Percentiles rank a stretch among this genome's conserved stretches.
These are phyloP conservation scores for Mycena rebaudengoi DNA, from an alignment of 768 basidiomycete species.

Conservation along the genomic window DNA sequence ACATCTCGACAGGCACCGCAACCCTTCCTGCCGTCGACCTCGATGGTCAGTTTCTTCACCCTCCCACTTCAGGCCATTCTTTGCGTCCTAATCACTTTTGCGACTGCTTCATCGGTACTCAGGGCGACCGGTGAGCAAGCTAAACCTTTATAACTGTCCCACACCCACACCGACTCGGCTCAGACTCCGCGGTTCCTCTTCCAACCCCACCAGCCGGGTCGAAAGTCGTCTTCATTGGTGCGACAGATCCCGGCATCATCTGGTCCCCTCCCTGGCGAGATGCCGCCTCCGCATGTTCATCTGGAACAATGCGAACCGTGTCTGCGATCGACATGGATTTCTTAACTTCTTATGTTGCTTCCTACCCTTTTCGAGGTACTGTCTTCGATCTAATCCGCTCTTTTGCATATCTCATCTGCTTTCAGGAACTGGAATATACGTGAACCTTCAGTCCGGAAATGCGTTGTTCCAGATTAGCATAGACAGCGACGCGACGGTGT, in stretches of 20 bases:
- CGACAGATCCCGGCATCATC: conserved; percentile 3
- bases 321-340: background rate
- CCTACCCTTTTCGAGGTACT: background rate
- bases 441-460: background rate
- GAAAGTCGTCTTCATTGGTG: background rate
- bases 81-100: background rate
- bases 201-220: background rate
- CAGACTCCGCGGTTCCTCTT: conserved; percentile 2
- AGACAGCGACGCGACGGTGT: background rate
- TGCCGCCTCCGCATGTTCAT: background rate
- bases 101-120: background rate
- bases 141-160: background rate
- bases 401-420: background rate
- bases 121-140: background rate
- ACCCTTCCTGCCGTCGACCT: background rate
- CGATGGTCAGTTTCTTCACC: background rate
- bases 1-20: too few species aligned
- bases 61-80: background rate
- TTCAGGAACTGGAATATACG: conserved; percentile 7
- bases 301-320: background rate
- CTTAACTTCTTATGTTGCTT: background rate
- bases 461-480: background rate
- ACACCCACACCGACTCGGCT: background rate
- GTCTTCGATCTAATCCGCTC: background rate
- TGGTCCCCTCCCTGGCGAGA: background rate